Evolutionary conservation across 2,329 filamentous ascomycete genomes (phyloP).

Genomic region (Exophiala spinifera): DNA sequence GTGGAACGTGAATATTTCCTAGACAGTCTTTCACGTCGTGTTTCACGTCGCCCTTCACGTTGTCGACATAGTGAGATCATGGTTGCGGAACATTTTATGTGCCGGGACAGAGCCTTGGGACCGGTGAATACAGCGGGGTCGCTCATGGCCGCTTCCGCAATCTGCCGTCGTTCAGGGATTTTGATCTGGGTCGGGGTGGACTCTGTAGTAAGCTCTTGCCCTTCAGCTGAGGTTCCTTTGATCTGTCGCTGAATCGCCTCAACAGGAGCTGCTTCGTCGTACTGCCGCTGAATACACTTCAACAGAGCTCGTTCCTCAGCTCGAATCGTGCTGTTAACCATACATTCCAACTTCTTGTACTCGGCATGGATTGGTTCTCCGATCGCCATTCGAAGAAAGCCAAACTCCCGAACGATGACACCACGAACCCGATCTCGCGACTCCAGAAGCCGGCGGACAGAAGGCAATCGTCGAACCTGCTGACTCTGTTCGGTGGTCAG

Average conservation of each 20-base stretch:
- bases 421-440: constrained; percentile 3
- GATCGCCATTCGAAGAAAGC: not conserved
- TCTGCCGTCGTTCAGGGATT: constrained; percentile 6
- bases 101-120: not conserved
- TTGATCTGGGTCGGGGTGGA: not conserved
- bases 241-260: constrained; percentile 6
- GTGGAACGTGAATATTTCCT: not conserved
- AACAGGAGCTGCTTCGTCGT: constrained; percentile 1
- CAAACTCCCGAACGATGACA: constrained; percentile 2
- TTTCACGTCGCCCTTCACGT: not conserved
- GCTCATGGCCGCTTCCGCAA: constrained; percentile 4
- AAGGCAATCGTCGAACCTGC: not conserved
- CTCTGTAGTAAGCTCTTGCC: not conserved
- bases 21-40: not conserved
- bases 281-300: constrained; percentile 3
- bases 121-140: constrained; percentile 1
- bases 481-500: not conserved
- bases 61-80: constrained; percentile 5
- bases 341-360: constrained; percentile 2
- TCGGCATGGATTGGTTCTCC: constrained; percentile 3
- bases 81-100: constrained; percentile 5
- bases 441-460: constrained; percentile 1
- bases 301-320: constrained; percentile 4
- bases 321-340: constrained; percentile 3
- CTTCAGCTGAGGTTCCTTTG: not conserved